phyloP scores from a whole-genome alignment of 371 early-diverging fungal genomes.

The Mortierella sp. region DNA sequence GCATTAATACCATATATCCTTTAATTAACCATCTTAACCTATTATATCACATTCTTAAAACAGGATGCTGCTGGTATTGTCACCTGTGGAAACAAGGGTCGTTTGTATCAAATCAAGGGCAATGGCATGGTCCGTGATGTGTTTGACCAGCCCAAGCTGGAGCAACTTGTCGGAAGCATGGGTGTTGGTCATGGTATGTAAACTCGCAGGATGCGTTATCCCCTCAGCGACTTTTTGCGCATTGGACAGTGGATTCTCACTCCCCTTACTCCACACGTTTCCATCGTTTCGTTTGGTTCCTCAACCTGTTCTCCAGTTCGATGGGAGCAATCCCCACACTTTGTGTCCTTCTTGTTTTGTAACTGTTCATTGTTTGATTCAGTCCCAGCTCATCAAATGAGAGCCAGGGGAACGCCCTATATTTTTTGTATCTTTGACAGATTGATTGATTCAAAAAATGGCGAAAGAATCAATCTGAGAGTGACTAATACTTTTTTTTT shows the following conservation, averaged over 20 bases:
- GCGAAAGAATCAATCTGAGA: neutral
- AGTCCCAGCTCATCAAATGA: constrained; percentile 16
- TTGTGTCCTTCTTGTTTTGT: constrained; percentile 1
- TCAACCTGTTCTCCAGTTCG: neutral
- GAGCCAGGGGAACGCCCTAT: neutral
- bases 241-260: constrained; percentile 10
- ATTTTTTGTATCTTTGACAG: neutral
- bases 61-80: constrained; percentile 99
- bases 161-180: constrained; percentile 85
- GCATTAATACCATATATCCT: neutral
- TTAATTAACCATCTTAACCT: neutral
- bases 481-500: constrained; percentile 25
- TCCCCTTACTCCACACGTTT: constrained; percentile 6
- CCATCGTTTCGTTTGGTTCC: neutral
- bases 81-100: constrained; percentile 95
- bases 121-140: constrained; percentile 98
- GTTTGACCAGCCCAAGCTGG: constrained; percentile 83
- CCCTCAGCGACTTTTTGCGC: neutral
- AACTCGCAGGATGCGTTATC: neutral
- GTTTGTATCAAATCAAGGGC: constrained; percentile 97
- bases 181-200: constrained; percentile 96
- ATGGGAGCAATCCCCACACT: constrained; percentile 8
- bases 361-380: neutral
- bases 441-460: neutral
- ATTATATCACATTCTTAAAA: neutral